Percentiles rank a stretch among this genome's conserved stretches.
phyloP scores from a whole-genome alignment of 495 filamentous ascomycete species.

The Chaetomium fimeti region DNA sequence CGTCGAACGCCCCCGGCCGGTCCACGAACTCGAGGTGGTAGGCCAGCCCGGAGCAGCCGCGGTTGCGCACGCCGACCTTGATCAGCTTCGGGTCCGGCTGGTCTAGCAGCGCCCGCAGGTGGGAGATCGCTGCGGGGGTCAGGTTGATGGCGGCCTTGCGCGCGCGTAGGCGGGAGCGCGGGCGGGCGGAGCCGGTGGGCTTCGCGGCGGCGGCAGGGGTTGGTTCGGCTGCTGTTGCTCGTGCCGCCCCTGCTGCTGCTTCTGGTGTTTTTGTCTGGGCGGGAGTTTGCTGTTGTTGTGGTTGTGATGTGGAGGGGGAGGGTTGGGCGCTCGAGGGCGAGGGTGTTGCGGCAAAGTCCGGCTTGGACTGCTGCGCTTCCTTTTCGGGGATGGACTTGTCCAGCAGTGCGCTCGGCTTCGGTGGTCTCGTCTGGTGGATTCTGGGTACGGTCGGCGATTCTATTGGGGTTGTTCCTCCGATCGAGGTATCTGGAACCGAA shows the following conservation, averaged over 20 bases:
- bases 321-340: neutral
- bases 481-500: constrained; percentile 65
- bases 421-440: constrained; percentile 55
- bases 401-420: constrained; percentile 26
- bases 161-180: constrained; percentile 68
- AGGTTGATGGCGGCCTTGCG: constrained; percentile 91
- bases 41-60: constrained; percentile 93
- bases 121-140: constrained; percentile 70
- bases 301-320: neutral
- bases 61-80: constrained; percentile 88
- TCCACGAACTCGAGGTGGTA: constrained; percentile 97
- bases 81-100: constrained; percentile 88
- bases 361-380: constrained; percentile 63
- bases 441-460: constrained; percentile 39
- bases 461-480: constrained; percentile 56
- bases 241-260: neutral
- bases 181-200: constrained; percentile 37
- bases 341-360: constrained; percentile 28
- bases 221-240: constrained; percentile 9
- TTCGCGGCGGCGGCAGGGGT: constrained; percentile 15
- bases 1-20: constrained; percentile 81
- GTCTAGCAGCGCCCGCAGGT: constrained; percentile 69
- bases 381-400: constrained; percentile 48
- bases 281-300: neutral
- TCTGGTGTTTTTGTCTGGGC: neutral